phyloP scores from a whole-genome alignment of 1,139 yeast genomes.

The Suhomyces yuchorum region DNA sequence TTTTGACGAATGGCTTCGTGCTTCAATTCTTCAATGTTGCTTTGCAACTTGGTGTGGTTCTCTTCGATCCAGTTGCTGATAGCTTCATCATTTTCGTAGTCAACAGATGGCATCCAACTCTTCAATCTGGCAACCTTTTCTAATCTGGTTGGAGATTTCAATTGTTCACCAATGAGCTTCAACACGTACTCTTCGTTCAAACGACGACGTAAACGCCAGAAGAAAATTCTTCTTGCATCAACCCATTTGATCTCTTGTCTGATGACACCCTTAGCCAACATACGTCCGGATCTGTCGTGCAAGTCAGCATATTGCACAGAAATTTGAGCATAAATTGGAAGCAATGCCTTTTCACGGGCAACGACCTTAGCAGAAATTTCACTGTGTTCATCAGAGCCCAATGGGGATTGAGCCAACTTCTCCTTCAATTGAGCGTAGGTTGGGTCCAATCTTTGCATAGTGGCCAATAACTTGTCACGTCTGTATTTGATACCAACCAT shows the following conservation, averaged over 20 bases:
- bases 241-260: constrained; percentile 83
- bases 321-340: constrained; percentile 90
- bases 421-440: constrained; percentile 68
- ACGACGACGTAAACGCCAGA: constrained; percentile 98
- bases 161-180: constrained; percentile 68
- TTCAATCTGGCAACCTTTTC: constrained; percentile 85
- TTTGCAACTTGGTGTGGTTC: constrained; percentile 65
- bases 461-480: constrained; percentile 83
- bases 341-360: constrained; percentile 75
- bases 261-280: constrained; percentile 93
- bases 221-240: constrained; percentile 90
- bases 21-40: constrained; percentile 64
- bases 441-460: constrained; percentile 88
- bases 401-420: constrained; percentile 53
- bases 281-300: constrained; percentile 96
- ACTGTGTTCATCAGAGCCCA: constrained; percentile 66
- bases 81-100: constrained; percentile 70
- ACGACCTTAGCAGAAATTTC: constrained; percentile 64
- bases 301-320: constrained; percentile 96
- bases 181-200: constrained; percentile 88
- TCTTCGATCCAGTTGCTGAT: constrained; percentile 88
- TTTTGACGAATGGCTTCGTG: constrained; percentile 64
- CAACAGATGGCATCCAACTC: constrained; percentile 82
- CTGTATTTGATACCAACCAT: constrained; percentile 98
- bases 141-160: constrained; percentile 64